Percentiles rank a stretch among this genome's conserved stretches.
phyloP scores from a whole-genome alignment of 768 basidiomycete species.

The Floccularia luteovirens region DNA sequence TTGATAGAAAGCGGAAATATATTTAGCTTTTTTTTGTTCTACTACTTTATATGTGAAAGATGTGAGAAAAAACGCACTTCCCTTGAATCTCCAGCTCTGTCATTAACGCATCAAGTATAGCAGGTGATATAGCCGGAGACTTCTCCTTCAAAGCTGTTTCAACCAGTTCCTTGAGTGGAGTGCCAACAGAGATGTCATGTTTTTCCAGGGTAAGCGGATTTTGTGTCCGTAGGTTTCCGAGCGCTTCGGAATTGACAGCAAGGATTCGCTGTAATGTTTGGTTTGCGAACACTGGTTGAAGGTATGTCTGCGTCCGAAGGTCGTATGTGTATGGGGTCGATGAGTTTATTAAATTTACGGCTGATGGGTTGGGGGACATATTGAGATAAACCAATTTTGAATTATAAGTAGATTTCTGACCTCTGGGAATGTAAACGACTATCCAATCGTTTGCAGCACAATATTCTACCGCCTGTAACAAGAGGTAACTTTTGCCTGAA shows the following conservation, averaged over 20 bases:
- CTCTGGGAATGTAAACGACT: constrained; percentile 78
- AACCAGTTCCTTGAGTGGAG: constrained; percentile 45
- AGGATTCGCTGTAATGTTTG: constrained; percentile 57
- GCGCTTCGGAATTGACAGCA: constrained; percentile 42
- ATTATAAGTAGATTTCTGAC: constrained; percentile 25
- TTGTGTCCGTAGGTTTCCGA: constrained; percentile 33
- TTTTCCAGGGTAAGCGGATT: constrained; percentile 39
- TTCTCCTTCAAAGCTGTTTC: constrained; percentile 50
- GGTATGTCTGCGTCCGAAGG: constrained; percentile 66
- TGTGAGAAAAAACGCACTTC: constrained; percentile 2
- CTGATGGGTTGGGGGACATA: no score
- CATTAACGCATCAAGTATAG: constrained; percentile 52
- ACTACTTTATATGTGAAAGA: background rate
- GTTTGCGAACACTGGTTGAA: constrained; percentile 59
- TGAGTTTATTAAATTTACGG: constrained; percentile 57
- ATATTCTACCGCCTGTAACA: constrained; percentile 74
- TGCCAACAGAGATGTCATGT: constrained; percentile 38
- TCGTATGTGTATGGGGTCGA: constrained; percentile 70
- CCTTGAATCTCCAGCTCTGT: constrained; percentile 24
- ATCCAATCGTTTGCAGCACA: constrained; percentile 64
- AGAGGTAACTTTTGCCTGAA: constrained; percentile 72
- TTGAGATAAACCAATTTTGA: no score
- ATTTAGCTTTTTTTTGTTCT: background rate
- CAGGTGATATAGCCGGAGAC: constrained; percentile 31
- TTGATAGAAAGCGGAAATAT: no score